Evolutionary conservation across 371 early-diverging fungal genomes (phyloP).

Genomic region (Syncephalastrum racemosum): DNA sequence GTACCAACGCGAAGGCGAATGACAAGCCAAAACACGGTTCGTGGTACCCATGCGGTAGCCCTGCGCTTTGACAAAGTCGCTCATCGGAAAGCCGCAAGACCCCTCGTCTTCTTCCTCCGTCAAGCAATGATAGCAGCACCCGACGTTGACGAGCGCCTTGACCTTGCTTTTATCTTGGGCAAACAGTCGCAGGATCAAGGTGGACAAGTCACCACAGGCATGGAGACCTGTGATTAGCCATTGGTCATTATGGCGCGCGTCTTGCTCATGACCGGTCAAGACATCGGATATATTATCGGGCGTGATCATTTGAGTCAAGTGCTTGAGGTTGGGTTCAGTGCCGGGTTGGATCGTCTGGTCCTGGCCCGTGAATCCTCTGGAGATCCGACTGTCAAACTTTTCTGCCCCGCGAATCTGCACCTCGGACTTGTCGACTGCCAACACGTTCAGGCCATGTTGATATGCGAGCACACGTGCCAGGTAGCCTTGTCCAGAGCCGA

Average conservation of each 20-base stretch:
- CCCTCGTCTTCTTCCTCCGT: slow-evolving; percentile 31
- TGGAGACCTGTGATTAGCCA: slow-evolving; percentile 87
- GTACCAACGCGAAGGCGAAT: slow-evolving; percentile 80
- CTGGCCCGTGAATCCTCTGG: slow-evolving; percentile 26
- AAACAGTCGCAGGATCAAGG: slow-evolving; percentile 73
- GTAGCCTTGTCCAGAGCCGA: slow-evolving; percentile 80
- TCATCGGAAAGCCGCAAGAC: slow-evolving; percentile 69
- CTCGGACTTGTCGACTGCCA: slow-evolving; percentile 79
- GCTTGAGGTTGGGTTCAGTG: slow-evolving; percentile 27
- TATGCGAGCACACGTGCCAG: slow-evolving; percentile 73
- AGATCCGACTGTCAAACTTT: slow-evolving; percentile 56
- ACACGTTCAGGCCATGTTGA: slow-evolving; percentile 65
- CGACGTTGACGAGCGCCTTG: slow-evolving; percentile 71
- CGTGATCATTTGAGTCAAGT: slow-evolving; percentile 55
- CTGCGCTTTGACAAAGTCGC: slow-evolving; percentile 23
- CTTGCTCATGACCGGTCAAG: slow-evolving; percentile 16
- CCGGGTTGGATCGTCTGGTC: neutral
- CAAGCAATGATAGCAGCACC: slow-evolving; percentile 86
- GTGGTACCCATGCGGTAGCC: slow-evolving; percentile 61
- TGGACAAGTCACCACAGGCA: slow-evolving; percentile 84
- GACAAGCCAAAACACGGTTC: slow-evolving; percentile 82
- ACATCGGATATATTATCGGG: slow-evolving; percentile 49
- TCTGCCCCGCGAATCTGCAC: slow-evolving; percentile 83
- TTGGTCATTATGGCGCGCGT: neutral
- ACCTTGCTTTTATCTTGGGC: slow-evolving; percentile 56